Evolutionary conservation across 2,329 filamentous ascomycete genomes (phyloP).

Genomic region (Plectosphaerella sp.): DNA sequence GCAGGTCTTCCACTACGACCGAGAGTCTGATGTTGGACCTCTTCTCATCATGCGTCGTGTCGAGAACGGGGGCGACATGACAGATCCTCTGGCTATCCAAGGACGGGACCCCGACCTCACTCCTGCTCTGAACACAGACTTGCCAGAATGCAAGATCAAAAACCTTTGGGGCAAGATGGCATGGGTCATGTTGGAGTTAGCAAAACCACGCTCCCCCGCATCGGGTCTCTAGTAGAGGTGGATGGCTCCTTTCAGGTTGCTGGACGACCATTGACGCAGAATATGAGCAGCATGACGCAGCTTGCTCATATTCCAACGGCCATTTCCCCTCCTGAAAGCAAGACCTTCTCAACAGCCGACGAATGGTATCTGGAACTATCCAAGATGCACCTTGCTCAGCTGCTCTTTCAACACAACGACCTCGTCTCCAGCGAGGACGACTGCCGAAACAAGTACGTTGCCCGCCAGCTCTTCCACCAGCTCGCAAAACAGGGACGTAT

Average conservation of each 20-base stretch:
- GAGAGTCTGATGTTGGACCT: not conserved
- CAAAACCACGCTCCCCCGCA: not conserved
- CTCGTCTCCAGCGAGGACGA: constrained; percentile 22
- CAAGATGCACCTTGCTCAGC: constrained; percentile 28
- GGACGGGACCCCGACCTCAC: not conserved
- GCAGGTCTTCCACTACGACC: not conserved
- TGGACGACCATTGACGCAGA: not conserved
- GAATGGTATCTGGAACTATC: constrained; percentile 29
- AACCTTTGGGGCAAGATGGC: not conserved
- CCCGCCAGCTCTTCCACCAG: constrained; percentile 24
- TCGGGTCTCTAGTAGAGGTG: not conserved
- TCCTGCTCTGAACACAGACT: not conserved
- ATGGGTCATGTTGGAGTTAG: not conserved
- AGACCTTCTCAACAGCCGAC: not conserved
- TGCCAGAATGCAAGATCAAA: not conserved
- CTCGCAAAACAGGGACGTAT: constrained; percentile 13
- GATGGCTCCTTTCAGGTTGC: not conserved
- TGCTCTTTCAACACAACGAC: constrained; percentile 31
- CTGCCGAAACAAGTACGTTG: constrained; percentile 25
- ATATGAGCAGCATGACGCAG: not conserved
- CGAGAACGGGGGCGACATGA: not conserved
- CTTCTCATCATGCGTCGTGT: not conserved
- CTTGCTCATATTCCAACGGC: not conserved
- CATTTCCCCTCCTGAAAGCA: not conserved
- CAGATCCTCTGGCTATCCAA: not conserved